phyloP scores from a whole-genome alignment of 2,329 filamentous ascomycete species.

The Corinectria fuckeliana region DNA sequence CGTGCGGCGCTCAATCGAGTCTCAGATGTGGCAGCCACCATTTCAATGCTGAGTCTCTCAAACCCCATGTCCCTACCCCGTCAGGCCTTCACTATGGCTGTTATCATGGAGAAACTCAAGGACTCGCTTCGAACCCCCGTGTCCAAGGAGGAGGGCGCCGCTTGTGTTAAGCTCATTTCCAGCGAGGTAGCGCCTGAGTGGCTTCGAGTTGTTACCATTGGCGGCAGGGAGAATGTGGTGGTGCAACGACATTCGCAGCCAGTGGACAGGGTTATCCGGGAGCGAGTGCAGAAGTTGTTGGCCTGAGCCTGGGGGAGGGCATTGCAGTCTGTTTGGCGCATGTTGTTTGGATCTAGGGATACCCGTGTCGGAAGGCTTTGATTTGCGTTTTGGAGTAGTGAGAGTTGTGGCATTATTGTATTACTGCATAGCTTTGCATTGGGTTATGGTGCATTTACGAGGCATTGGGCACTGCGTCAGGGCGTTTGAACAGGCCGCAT shows the following conservation, averaged over 20 bases:
- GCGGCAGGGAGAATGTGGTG: conserved; percentile 63
- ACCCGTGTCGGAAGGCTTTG: conserved; percentile 19
- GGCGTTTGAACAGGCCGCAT: conserved; percentile 25
- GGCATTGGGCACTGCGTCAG: conserved; percentile 27
- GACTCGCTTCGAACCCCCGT: conserved; percentile 69
- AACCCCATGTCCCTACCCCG: conserved; percentile 57
- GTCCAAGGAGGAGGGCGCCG: conserved; percentile 58
- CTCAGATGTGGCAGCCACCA: conserved; percentile 70
- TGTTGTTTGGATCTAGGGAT: conserved; percentile 22
- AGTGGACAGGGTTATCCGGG: conserved; percentile 45
- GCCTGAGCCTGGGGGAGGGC: conserved; percentile 24
- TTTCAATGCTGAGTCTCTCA: conserved; percentile 70
- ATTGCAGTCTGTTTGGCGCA: background rate
- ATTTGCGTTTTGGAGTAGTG: conserved; percentile 14
- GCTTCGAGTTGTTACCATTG: conserved; percentile 59
- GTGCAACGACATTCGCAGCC: conserved; percentile 55
- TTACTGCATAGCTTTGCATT: conserved; percentile 8
- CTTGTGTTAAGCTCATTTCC: conserved; percentile 59
- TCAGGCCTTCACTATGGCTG: conserved; percentile 70
- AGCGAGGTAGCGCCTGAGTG: conserved; percentile 63
- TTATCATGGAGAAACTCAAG: conserved; percentile 68
- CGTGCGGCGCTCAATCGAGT: conserved; percentile 71
- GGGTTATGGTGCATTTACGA: conserved; percentile 24
- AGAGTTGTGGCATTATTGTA: background rate
- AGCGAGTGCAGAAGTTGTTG: conserved; percentile 46